These are phyloP conservation scores for Speleostelium caveatum DNA, from an alignment of 78 protist genomes.

Conservation along the genomic window DNA sequence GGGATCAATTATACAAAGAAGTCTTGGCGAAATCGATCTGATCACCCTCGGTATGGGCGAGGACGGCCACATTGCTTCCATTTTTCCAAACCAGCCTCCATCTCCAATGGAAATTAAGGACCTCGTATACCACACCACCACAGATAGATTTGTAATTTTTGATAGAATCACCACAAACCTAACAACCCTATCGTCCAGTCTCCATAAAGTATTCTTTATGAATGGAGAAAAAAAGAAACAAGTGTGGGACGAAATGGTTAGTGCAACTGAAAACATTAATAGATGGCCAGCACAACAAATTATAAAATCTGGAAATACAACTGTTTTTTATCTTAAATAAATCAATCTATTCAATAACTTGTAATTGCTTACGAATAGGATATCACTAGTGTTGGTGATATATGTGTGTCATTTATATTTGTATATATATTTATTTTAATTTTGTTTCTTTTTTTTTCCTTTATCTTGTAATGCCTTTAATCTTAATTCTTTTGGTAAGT, in stretches of 20 bases:
- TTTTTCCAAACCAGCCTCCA: constrained; percentile 29
- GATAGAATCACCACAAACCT: constrained; percentile 69
- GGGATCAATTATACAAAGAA: not conserved
- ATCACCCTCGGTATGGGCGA: constrained; percentile 70
- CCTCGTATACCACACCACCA: constrained; percentile 65
- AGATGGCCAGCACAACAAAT: constrained; percentile 79
- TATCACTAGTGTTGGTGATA: too few species aligned
- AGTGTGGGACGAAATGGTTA: constrained; percentile 76
- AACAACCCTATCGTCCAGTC: not conserved
- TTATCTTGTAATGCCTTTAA: not conserved
- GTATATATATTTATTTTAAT: too few species aligned
- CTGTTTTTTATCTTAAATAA: constrained; percentile 15
- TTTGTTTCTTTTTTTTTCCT: too few species aligned
- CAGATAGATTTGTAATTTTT: constrained; percentile 58
- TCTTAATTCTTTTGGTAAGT: not conserved
- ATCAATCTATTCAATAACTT: too few species aligned
- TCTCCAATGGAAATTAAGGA: not conserved
- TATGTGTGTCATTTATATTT: too few species aligned
- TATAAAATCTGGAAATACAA: constrained; percentile 43
- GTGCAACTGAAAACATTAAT: not conserved
- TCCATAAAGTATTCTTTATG: constrained; percentile 52
- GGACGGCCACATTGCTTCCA: constrained; percentile 77
- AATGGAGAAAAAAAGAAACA: constrained; percentile 38
- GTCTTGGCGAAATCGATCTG: constrained; percentile 8
- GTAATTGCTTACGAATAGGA: too few species aligned